These are phyloP conservation scores for Fusarium coffeatum DNA, from an alignment of 2,329 filamentous ascomycete genomes.

Conservation along the genomic window DNA sequence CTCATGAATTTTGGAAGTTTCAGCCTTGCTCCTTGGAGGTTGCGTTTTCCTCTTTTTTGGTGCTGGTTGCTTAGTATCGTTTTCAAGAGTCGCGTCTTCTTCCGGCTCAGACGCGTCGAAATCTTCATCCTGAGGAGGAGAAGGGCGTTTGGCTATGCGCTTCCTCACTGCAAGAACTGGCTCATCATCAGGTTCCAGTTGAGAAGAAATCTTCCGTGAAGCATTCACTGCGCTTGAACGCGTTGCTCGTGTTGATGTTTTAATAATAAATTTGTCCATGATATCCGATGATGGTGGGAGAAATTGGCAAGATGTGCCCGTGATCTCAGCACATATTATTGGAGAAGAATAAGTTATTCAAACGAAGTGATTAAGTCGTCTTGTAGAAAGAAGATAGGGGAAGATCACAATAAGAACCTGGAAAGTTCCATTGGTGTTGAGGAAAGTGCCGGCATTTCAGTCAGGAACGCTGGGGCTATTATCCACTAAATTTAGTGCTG, in stretches of 20 bases:
- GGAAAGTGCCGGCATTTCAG: not conserved
- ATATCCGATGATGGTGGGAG: not conserved
- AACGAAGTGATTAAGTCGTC: not conserved
- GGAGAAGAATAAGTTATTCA: not conserved
- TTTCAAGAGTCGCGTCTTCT: constrained; percentile 35
- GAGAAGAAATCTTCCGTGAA: constrained; percentile 38
- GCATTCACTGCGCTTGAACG: constrained; percentile 38
- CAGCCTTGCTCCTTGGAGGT: constrained; percentile 22
- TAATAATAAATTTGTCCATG: constrained; percentile 18
- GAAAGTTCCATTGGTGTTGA: constrained; percentile 5
- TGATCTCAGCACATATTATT: not conserved
- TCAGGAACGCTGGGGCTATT: not conserved
- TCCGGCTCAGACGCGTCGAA: constrained; percentile 42
- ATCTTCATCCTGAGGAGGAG: constrained; percentile 26
- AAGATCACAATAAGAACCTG: not conserved
- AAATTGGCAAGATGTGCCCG: not conserved
- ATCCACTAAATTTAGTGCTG: not conserved
- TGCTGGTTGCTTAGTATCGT: constrained; percentile 32
- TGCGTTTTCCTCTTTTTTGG: constrained; percentile 42
- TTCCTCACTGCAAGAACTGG: not conserved
- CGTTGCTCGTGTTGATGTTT: constrained; percentile 28
- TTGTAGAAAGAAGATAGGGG: not conserved
- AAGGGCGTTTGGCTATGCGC: constrained; percentile 27
- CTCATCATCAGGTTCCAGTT: constrained; percentile 32
- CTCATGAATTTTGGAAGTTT: constrained; percentile 26